These are phyloP conservation scores for Chiua sp. DNA, from an alignment of 1,284 basidiomycete species.

Conservation along the genomic window DNA sequence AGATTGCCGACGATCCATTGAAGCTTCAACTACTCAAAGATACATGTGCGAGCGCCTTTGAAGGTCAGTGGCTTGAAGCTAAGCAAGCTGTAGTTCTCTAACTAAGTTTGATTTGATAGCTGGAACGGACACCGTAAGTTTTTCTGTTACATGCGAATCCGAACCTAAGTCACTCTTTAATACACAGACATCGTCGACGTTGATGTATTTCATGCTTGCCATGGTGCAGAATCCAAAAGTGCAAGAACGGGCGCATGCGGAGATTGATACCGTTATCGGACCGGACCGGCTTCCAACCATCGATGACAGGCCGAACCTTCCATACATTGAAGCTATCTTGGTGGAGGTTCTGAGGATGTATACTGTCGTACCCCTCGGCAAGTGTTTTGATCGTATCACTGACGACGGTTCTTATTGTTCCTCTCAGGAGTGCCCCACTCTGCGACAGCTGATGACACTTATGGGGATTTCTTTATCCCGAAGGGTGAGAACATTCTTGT, in stretches of 20 bases:
- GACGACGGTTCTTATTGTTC: not conserved
- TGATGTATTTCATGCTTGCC: constrained; percentile 51
- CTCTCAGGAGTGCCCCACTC: not conserved
- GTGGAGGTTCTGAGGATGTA: not conserved
- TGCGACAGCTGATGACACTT: not conserved
- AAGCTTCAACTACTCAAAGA: constrained; percentile 20
- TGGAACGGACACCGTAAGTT: constrained; percentile 28
- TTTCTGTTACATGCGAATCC: not conserved
- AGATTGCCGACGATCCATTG: constrained; percentile 1
- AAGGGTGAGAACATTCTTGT: not conserved
- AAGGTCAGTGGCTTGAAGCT: constrained; percentile 18
- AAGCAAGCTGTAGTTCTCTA: not conserved
- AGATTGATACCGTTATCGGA: not conserved
- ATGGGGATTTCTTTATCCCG: not conserved
- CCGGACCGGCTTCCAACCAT: not conserved
- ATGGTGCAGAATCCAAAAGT: constrained; percentile 54
- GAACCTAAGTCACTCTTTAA: not conserved
- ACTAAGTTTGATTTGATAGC: constrained; percentile 11
- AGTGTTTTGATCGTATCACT: not conserved
- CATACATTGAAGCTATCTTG: not conserved
- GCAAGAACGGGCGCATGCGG: constrained; percentile 47
- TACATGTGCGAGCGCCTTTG: constrained; percentile 27
- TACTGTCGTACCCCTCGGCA: not conserved
- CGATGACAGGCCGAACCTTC: not conserved
- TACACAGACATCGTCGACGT: constrained; percentile 46